Percentiles rank a stretch among this genome's conserved stretches.
phyloP scores from a whole-genome alignment of 768 basidiomycete species.

The Amylocystis lapponica region DNA sequence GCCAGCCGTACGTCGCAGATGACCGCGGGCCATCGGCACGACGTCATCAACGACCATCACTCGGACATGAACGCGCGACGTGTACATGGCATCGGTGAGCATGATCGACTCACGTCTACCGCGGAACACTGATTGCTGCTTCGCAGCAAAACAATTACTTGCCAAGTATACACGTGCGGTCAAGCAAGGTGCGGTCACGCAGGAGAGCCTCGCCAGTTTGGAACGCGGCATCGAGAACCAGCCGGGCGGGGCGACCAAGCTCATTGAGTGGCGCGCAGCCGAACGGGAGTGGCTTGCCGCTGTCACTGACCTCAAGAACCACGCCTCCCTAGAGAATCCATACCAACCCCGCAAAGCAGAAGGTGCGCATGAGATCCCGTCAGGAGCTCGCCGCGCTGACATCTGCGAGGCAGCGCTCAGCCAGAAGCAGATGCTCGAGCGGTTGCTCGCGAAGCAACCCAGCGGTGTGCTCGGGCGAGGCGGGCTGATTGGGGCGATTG shows the following conservation, averaged over 20 bases:
- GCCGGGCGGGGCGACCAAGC: neutral
- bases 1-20: slow-evolving; percentile 10
- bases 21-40: slow-evolving; percentile 14
- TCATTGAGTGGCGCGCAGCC: neutral
- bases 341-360: neutral
- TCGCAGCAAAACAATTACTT: neutral
- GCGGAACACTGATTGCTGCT: neutral
- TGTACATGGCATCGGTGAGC: slow-evolving; percentile 8
- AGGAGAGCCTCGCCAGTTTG: neutral
- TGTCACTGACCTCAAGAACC: neutral
- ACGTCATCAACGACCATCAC: slow-evolving; percentile 13
- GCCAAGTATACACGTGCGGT: neutral
- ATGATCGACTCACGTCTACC: neutral
- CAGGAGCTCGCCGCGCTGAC: neutral
- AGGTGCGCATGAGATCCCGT: neutral
- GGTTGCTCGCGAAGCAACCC: neutral
- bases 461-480: neutral
- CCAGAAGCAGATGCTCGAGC: neutral
- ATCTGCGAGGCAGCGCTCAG: neutral
- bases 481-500: neutral
- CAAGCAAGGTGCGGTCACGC: neutral
- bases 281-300: neutral
- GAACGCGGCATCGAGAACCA: too few relatives aligned
- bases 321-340: slow-evolving; percentile 2
- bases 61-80: slow-evolving; percentile 10